Conservation (phyloP, 257 asterid species). For the Nicotiana noctiflora region DNA sequence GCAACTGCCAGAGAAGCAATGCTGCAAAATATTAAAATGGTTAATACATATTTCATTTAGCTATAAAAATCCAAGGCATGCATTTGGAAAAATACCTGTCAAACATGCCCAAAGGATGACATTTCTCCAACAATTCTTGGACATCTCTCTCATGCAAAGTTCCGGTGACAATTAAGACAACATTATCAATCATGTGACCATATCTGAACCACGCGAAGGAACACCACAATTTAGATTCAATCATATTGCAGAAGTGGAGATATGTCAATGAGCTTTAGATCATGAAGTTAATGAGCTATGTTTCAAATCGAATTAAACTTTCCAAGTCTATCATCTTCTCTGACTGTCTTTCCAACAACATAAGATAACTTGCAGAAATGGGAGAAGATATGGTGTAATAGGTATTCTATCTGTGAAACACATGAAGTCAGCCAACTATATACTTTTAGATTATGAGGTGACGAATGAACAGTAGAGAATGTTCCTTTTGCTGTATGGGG, state of each 20-base stretch:
- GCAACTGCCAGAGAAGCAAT: slow-evolving; percentile 89
- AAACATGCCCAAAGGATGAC: slow-evolving; percentile 97
- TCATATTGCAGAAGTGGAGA: too few species aligned
- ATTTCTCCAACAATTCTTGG: slow-evolving; percentile 88
- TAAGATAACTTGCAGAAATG: too few species aligned
- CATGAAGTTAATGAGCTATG: too few species aligned
- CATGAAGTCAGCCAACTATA: too few species aligned
- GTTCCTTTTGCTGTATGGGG: background rate
- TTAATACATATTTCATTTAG: background rate
- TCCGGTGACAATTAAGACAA: slow-evolving; percentile 88
- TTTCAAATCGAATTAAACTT: too few species aligned
- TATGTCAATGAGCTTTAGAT: too few species aligned
- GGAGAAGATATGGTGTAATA: too few species aligned
- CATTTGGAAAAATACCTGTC: slow-evolving; percentile 55
- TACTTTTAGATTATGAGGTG: too few species aligned
- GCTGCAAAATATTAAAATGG: slow-evolving; percentile 29
- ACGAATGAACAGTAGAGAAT: too few species aligned
- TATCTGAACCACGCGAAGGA: slow-evolving; percentile 39
- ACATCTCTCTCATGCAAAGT: slow-evolving; percentile 96
- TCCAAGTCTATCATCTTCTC: too few species aligned
- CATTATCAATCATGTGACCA: slow-evolving; percentile 94
- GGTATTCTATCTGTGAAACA: too few species aligned
- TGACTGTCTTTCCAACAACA: too few species aligned
- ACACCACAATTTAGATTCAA: background rate
- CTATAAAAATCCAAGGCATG: background rate